Evolutionary conservation across 441 rosid species (phyloP), one percentile per base, ranked within the genome.

Genomic region (Pelargonium citronellum): DNA sequence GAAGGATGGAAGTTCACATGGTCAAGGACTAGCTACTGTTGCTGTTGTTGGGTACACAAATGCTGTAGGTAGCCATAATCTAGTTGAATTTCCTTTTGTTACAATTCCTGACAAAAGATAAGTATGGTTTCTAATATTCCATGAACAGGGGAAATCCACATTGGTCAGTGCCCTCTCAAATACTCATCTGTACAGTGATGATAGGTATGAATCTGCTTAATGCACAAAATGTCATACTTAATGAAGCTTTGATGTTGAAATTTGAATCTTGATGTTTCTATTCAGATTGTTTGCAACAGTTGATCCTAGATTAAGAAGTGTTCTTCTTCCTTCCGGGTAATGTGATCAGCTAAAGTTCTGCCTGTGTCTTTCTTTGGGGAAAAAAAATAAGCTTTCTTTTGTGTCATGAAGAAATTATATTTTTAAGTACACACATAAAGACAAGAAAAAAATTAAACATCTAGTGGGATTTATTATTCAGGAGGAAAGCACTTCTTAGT

Each of bases 11-110:
- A 89, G 89, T 60, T 44, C 74, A n/a, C 67, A 71, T 64, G 84
- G 86, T 68, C 83, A 74, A 70, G 78, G 78, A 77, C 80, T 90
- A 78, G 83, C 87, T 47, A 91, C 94, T 71, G 83, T 94, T 66
- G 97, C 99, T 69, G 87, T 90, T 75, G 97, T 94, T 34, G 99
- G 96, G 15, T 94, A 94, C 88, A 90, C 97, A 66, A 94, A 94
- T 82, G 97, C 96, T 79, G 96, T 91, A 86, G 78, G 92, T 85
- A 71, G 68, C 73, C 75, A 60, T 67, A 34, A 51, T 71, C 67
- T 60, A 20, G 37, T 37, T n/a, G 20, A 62, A 37, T 3, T 74
- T 70, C 13, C 53, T 67, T 74, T 6, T 68, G 8, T 66, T 75
- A n/a, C 15, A 37, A 53, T 34, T 30, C 57, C n/a, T 24, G 51